These are phyloP conservation scores for Phialemonium atrogriseum DNA, from an alignment of 2,329 filamentous ascomycete species.

Conservation along the genomic window DNA sequence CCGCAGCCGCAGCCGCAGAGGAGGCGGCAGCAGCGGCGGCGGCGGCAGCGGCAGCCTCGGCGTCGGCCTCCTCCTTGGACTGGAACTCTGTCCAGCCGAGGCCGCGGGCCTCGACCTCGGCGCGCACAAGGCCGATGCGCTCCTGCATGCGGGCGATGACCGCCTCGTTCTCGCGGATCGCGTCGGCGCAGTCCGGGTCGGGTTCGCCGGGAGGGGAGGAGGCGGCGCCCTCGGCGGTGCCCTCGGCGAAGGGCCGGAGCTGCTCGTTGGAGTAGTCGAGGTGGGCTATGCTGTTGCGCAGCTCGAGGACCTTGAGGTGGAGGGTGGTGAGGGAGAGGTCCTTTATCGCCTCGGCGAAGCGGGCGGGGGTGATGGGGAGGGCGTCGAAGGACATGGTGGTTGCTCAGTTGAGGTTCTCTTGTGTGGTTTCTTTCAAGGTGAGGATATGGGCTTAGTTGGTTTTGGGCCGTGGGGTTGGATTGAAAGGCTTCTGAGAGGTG, in stretches of 20 bases:
- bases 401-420: too few relatives aligned
- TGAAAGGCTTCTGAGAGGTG: too few relatives aligned
- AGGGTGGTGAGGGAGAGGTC: constrained; percentile 59
- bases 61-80: constrained; percentile 33
- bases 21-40: too few relatives aligned
- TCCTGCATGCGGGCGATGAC: constrained; percentile 62
- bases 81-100: constrained; percentile 49
- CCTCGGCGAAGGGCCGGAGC: constrained; percentile 59
- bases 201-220: constrained; percentile 23
- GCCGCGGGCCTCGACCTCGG: constrained; percentile 55
- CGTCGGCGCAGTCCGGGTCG: constrained; percentile 65
- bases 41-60: constrained; percentile 22
- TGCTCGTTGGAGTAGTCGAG: constrained; percentile 67
- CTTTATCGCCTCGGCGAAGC: constrained; percentile 59
- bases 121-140: constrained; percentile 53
- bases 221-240: constrained; percentile 22
- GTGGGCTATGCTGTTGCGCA: constrained; percentile 67
- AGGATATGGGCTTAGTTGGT: too few relatives aligned
- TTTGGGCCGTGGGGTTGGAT: too few relatives aligned
- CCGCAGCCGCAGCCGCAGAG: too few relatives aligned
- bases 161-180: constrained; percentile 61
- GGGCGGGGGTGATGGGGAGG: constrained; percentile 49
- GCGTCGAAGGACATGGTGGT: constrained; percentile 57
- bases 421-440: too few relatives aligned
- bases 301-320: constrained; percentile 66